Conservation (phyloP, 2,329 filamentous ascomycete genomes). For the Fusarium keratoplasticum region DNA sequence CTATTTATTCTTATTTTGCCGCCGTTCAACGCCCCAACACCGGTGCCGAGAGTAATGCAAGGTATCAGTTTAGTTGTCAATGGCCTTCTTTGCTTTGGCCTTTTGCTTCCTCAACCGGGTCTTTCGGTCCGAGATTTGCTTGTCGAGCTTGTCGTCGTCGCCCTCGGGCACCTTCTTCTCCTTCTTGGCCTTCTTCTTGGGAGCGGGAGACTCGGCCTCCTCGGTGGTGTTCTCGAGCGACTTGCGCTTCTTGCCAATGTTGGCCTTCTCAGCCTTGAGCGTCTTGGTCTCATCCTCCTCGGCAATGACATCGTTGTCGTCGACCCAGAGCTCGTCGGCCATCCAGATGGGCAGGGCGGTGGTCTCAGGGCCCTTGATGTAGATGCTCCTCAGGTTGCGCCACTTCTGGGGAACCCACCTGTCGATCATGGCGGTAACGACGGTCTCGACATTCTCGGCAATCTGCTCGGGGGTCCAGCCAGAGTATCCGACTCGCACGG, state of each 20-base stretch:
- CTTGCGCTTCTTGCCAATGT: constrained; percentile 75
- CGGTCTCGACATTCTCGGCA: constrained; percentile 82
- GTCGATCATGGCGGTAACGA: constrained; percentile 76
- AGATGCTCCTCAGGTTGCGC: constrained; percentile 85
- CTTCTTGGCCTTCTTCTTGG: constrained; percentile 54
- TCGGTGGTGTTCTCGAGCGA: constrained; percentile 54
- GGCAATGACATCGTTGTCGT: constrained; percentile 79
- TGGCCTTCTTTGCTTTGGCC: constrained; percentile 64
- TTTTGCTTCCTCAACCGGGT: constrained; percentile 69
- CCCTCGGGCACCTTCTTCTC: constrained; percentile 53
- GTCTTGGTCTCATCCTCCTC: constrained; percentile 64
- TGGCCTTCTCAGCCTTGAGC: constrained; percentile 61
- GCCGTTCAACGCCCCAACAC: constrained; percentile 50
- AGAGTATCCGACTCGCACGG: constrained; percentile 82
- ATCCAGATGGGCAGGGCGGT: constrained; percentile 94
- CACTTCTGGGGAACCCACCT: constrained; percentile 88
- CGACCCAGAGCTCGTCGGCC: constrained; percentile 90
- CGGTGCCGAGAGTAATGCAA: constrained; percentile 45
- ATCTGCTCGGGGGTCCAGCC: constrained; percentile 81
- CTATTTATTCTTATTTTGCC: constrained; percentile 42
- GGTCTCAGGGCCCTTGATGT: constrained; percentile 91
- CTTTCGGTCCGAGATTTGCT: constrained; percentile 71
- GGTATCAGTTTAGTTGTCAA: constrained; percentile 58
- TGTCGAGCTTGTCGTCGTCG: constrained; percentile 65
- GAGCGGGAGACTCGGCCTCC: constrained; percentile 57